Evolutionary conservation across 192 early-diverging fungal genomes (phyloP), one percentile per base, ranked within the genome.

Genomic region (Chytriomyces sp.): DNA sequence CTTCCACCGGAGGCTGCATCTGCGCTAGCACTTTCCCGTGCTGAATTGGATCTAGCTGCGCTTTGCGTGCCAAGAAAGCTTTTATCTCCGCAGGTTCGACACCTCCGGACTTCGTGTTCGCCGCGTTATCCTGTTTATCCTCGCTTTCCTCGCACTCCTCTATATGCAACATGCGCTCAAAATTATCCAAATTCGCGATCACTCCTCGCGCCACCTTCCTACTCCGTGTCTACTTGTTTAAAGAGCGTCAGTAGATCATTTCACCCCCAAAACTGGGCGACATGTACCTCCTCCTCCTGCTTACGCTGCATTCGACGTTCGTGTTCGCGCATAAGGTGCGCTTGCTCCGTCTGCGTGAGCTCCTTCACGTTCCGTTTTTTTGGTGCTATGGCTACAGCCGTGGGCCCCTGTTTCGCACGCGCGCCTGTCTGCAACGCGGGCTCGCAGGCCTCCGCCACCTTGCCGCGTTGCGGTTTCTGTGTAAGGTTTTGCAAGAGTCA

Each of bases 11-110:
- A 3, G 37, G 28, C 36, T 58, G 56, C 3, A 14, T 10, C 1
- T 28, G 56, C 3, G 17, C 12, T n/a, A 84, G 64, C 59, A 73
- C 68, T 52, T 80, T 80, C 14, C 77, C 14, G 53, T 84, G 85
- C 17, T 72, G 39, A 5, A 73, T 52, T 1, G 80, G 77, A 66
- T 84, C 81, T 69, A 84, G 57, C 25, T 39, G 30, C 3, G 75
- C 76, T 54, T 72, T 58, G 10, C 66, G 25, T 44, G 72, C 12
- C 10, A 85, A n/a, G 60, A 82, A 85, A 12, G 28, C 34, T 33
- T 78, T 75, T 39, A 82, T 78, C 19, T 4, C 57, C 10, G 34
- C 41, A 30, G 14, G 37, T 25, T 66, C 61, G 14, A 56, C 61
- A 14, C 68, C 59, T 10, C 44, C 44, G n/a, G 44, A 14, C n/a